phyloP scores from a whole-genome alignment of 192 early-diverging fungal species.

The Dimargaris xerosporica region DNA sequence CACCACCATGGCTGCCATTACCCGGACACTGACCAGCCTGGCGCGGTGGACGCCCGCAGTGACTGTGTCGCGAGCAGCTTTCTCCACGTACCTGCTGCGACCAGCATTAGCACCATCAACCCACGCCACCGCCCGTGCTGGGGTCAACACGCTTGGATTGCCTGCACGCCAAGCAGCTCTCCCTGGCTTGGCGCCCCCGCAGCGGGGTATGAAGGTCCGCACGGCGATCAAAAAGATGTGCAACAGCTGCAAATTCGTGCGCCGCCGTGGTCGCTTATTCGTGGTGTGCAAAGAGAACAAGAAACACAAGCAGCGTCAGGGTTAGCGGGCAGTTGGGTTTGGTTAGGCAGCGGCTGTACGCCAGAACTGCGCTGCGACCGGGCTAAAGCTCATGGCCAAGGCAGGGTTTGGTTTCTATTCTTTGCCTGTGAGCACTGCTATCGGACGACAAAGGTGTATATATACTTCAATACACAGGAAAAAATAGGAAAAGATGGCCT shows the following conservation, averaged over 20 bases:
- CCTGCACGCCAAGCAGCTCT: too few species aligned
- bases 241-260: constrained; percentile 74
- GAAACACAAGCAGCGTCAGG: constrained; percentile 92
- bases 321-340: constrained; percentile 24
- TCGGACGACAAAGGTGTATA: neutral
- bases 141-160: too few species aligned
- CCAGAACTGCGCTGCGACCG: neutral
- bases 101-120: too few species aligned
- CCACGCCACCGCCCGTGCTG: too few species aligned
- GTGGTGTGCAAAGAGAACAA: constrained; percentile 83
- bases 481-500: too few species aligned
- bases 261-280: constrained; percentile 67
- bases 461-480: too few species aligned
- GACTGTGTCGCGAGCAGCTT: too few species aligned
- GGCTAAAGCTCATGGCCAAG: neutral
- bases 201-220: constrained; percentile 73
- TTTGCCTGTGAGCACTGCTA: neutral
- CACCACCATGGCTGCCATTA: too few species aligned
- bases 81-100: too few species aligned
- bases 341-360: neutral
- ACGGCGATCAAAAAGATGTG: constrained; percentile 82
- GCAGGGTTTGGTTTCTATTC: neutral
- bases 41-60: too few species aligned
- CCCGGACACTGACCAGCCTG: too few species aligned
- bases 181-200: constrained; percentile 5